Evolutionary conservation across 306 rosid species (phyloP), one percentile per base, ranked within the genome.

Genomic region (Trifolium repens): DNA sequence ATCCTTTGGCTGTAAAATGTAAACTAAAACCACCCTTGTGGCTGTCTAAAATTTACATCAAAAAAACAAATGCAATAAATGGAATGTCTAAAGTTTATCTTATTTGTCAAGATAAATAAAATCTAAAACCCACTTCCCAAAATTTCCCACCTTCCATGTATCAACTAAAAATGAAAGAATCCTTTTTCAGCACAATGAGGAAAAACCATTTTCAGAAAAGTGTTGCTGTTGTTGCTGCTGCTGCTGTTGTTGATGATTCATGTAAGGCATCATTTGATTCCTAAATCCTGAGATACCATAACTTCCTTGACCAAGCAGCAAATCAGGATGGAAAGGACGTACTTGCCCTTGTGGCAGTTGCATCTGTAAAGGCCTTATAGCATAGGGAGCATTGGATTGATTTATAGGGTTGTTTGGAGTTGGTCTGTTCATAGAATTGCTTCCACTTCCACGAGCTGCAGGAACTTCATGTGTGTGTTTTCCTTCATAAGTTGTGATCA

Each of bases 401-500:
- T 57, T 70, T 47, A 16, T 54, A 76, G 26, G 73, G 67, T 40
- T 78, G 81, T 62, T 85, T 42, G 89, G 89, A 35, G 81, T 2
- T 59, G 89, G 73, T 78, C 89, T 85, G 59, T 74, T 91, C 22
- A 84, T 39, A 58, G 98, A 77, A 71, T 89, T 89, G 79, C 70
- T 52, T 7, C 96, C 90, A 19, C 97, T 91, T 60, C 96, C 94
- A 3, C 94, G 91, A 0, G 98, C 97, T 6, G 90, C 89, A 1
- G 98, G 98, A n/a, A 94, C 93, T 10, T 94, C 94, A 24, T 94
- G 98, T 87, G 85, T 94, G 84, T 94, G 98, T 79, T 91, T 91
- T 7, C 98, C 98, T 43, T 94, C 98, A 27, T 94, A 94, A 71
- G 98, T 94, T 62, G 98, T 94, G 86, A 94, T 90, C 82, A 94